A percentile compares a stretch with the other conserved stretches of the same genome.
phyloP scores from a whole-genome alignment of 345 rosid genomes.

The Nephelium lappaceum region DNA sequence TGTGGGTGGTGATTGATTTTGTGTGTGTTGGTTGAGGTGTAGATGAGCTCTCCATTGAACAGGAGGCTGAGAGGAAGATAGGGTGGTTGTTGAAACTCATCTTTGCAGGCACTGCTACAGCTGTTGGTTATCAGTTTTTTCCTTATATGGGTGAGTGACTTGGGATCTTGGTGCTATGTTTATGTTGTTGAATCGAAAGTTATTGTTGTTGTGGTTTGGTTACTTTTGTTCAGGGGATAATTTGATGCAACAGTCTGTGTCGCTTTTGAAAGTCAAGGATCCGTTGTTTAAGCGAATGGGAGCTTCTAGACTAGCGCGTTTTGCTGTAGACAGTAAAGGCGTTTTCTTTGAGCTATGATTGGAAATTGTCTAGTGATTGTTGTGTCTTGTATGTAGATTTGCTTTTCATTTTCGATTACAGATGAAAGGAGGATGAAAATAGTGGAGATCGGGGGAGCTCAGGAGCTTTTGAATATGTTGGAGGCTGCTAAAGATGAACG shows the following conservation, averaged over 20 bases:
- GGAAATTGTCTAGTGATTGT: background rate
- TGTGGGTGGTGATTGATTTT: background rate
- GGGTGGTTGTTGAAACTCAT: slow-evolving; percentile 83
- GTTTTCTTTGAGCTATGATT: background rate
- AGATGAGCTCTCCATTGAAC: slow-evolving; percentile 73
- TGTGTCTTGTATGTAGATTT: background rate
- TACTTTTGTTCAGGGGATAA: slow-evolving; percentile 63
- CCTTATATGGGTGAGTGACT: slow-evolving; percentile 78
- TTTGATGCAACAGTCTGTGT: slow-evolving; percentile 77
- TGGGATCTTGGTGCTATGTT: background rate
- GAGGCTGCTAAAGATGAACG: slow-evolving; percentile 74
- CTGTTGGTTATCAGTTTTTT: slow-evolving; percentile 75
- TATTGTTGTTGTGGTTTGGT: too few relatives aligned
- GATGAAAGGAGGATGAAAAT: slow-evolving; percentile 92
- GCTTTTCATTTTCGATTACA: slow-evolving; percentile 28
- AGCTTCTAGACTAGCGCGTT: slow-evolving; percentile 86
- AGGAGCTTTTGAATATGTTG: slow-evolving; percentile 80
- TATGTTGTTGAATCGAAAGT: too few relatives aligned
- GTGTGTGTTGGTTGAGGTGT: slow-evolving; percentile 18
- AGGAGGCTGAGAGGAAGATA: slow-evolving; percentile 83
- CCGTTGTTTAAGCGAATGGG: slow-evolving; percentile 92
- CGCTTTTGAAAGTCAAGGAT: slow-evolving; percentile 87
- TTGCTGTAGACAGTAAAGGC: slow-evolving; percentile 73
- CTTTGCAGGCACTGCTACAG: slow-evolving; percentile 77
- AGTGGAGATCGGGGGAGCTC: slow-evolving; percentile 86